Percentiles rank a stretch among this genome's conserved stretches.
These are phyloP conservation scores for Metarhizium guizhouense DNA, from an alignment of 2,329 filamentous ascomycete genomes.

Conservation along the genomic window DNA sequence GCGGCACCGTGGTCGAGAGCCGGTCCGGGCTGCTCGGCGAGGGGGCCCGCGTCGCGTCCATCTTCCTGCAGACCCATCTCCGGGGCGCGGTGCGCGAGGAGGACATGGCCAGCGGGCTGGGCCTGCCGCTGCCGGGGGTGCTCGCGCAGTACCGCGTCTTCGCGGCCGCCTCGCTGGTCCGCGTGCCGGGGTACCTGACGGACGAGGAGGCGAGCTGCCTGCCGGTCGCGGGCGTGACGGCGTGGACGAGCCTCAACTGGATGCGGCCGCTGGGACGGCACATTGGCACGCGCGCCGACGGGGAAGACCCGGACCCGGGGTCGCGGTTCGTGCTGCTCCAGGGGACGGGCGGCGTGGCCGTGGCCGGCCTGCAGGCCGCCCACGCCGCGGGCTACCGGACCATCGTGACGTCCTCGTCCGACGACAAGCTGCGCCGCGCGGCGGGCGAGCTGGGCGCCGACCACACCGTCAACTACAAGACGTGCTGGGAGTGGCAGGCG, in stretches of 20 bases:
- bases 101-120: slow-evolving; percentile 48
- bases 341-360: slow-evolving; percentile 44
- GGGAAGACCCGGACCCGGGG: not conserved
- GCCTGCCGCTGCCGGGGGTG: slow-evolving; percentile 49
- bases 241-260: slow-evolving; percentile 57
- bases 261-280: slow-evolving; percentile 44
- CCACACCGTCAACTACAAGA: slow-evolving; percentile 44
- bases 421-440: slow-evolving; percentile 39
- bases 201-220: slow-evolving; percentile 52
- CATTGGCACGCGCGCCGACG: slow-evolving; percentile 8
- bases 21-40: slow-evolving; percentile 32
- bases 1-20: slow-evolving; percentile 48
- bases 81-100: slow-evolving; percentile 49
- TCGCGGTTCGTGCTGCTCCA: slow-evolving; percentile 36
- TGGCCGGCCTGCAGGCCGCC: slow-evolving; percentile 44
- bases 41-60: slow-evolving; percentile 59
- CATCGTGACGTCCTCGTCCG: slow-evolving; percentile 46
- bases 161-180: slow-evolving; percentile 44
- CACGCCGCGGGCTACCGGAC: slow-evolving; percentile 40
- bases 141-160: slow-evolving; percentile 53
- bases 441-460: slow-evolving; percentile 39
- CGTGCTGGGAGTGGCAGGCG: slow-evolving; percentile 41
- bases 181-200: slow-evolving; percentile 44
- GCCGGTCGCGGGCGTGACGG: slow-evolving; percentile 53
- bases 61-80: slow-evolving; percentile 50